Percentiles rank a stretch among this genome's conserved stretches.
Conservation (phyloP, 2,329 filamentous ascomycete genomes). For the Colletotrichum nymphaeae region DNA sequence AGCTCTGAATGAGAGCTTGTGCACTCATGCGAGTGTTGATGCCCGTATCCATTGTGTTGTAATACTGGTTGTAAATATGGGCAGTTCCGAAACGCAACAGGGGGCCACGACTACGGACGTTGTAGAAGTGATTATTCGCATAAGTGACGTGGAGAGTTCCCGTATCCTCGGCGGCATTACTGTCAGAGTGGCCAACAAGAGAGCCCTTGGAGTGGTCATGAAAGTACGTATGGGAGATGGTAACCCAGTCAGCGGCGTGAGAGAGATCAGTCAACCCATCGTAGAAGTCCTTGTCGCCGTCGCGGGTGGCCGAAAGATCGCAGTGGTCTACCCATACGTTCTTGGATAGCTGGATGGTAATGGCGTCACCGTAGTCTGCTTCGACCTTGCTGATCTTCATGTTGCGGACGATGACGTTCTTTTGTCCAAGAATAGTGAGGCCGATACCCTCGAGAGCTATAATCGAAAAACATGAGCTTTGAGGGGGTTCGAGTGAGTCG, state of each 20-base stretch:
- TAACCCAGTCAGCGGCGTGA: constrained; percentile 70
- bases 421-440: constrained; percentile 58
- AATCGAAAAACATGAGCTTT: background rate
- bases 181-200: constrained; percentile 67
- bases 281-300: constrained; percentile 73
- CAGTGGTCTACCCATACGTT: constrained; percentile 74
- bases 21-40: constrained; percentile 65
- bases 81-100: constrained; percentile 71
- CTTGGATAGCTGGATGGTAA: constrained; percentile 63
- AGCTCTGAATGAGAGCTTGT: constrained; percentile 64
- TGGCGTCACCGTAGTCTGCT: constrained; percentile 65
- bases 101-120: constrained; percentile 70
- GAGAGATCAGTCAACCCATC: constrained; percentile 71
- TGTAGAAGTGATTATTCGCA: constrained; percentile 70
- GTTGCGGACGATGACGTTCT: constrained; percentile 70
- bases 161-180: constrained; percentile 63
- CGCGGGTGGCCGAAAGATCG: constrained; percentile 63
- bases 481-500: background rate
- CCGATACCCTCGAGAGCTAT: constrained; percentile 53
- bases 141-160: constrained; percentile 71
- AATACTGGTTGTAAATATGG: constrained; percentile 61
- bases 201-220: constrained; percentile 67
- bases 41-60: constrained; percentile 48
- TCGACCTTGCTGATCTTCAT: constrained; percentile 65
- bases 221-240: constrained; percentile 47